Evolutionary conservation across 805 yeast species (phyloP), one percentile per base, ranked within the genome.

Genomic region (Cyberlindnera bimundalis): DNA sequence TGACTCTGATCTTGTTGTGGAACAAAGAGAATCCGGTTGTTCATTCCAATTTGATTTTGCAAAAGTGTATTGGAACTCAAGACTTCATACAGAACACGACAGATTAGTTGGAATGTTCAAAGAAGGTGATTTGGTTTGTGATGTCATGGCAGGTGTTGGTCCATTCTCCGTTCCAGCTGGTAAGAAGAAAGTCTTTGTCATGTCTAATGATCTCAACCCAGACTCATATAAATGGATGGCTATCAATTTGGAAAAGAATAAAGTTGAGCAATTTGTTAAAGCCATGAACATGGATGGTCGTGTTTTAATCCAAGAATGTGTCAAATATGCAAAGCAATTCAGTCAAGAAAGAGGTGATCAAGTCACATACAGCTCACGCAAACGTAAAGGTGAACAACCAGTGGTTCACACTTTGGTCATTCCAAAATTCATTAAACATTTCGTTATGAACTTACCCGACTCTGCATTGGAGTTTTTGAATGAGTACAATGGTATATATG

Each of bases 91-190:
- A 1, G 99, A 93, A 56, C 99, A 93, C 61, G 91, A 80, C 34
- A 70, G 98, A 44, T 65, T 93, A 31, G 82, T 93, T 4, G 59
- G 65, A 2, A 57, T 64, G 28, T 83, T 85, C 53, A 53, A 74
- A 30, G 69, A 76, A 4, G 83, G 84, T 9, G 84, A 83, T 44
- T 84, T 88, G 6, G 84, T 95, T 0, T 87, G 88, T 54, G 99
- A 93, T 66, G 97, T 89, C 0, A 86, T 95, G 78, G 98, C 96
- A 1, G 99, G 99, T 34, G 98, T 93, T 2, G 99, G 99, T 0
- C 99, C 99, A 5, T 93, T 95, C 67, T 91, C 95, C 2, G 78
- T 93, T 1, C 99, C 99, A 0, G 96, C 97, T 1, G 98, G 90
- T 12, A 88, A 84, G 61, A 86, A 83, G 46, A 74, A 75, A 13